Evolutionary conservation across 2,329 filamentous ascomycete genomes (phyloP).

Genomic region (Fusarium fujikuroi): DNA sequence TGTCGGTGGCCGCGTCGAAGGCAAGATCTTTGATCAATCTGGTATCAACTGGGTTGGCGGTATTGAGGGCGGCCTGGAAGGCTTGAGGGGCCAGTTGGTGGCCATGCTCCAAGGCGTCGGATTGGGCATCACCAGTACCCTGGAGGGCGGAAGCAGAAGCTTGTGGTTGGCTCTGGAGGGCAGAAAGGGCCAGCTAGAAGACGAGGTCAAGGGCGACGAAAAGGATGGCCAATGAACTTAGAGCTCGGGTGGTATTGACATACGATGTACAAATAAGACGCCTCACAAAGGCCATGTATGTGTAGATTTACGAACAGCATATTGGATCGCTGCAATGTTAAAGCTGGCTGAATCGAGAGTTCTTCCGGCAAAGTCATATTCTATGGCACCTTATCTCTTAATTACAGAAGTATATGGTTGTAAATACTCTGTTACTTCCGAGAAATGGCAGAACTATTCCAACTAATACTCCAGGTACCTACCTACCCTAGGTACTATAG

Average conservation of each 20-base stretch:
- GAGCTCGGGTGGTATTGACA: neutral
- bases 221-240: slow-evolving; percentile 25
- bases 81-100: slow-evolving; percentile 84
- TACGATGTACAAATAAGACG: slow-evolving; percentile 27
- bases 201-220: slow-evolving; percentile 50
- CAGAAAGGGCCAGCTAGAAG: slow-evolving; percentile 81
- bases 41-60: slow-evolving; percentile 74
- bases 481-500: no score
- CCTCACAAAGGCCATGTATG: slow-evolving; percentile 35
- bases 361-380: neutral
- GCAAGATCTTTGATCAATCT: slow-evolving; percentile 81
- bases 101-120: slow-evolving; percentile 83
- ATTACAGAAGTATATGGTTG: neutral
- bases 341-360: neutral
- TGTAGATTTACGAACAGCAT: slow-evolving; percentile 44
- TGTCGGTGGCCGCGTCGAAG: slow-evolving; percentile 87
- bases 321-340: slow-evolving; percentile 11
- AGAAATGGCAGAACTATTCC: neutral
- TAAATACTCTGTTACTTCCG: neutral
- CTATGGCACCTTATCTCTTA: neutral
- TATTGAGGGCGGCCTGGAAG: slow-evolving; percentile 84
- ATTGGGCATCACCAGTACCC: slow-evolving; percentile 77
- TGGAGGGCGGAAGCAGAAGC: slow-evolving; percentile 83
- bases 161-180: slow-evolving; percentile 91
- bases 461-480: neutral